Percentiles rank a stretch among this genome's conserved stretches.
Conservation (phyloP, 1,284 basidiomycete genomes). For the Sphaerobolus stellatus region DNA sequence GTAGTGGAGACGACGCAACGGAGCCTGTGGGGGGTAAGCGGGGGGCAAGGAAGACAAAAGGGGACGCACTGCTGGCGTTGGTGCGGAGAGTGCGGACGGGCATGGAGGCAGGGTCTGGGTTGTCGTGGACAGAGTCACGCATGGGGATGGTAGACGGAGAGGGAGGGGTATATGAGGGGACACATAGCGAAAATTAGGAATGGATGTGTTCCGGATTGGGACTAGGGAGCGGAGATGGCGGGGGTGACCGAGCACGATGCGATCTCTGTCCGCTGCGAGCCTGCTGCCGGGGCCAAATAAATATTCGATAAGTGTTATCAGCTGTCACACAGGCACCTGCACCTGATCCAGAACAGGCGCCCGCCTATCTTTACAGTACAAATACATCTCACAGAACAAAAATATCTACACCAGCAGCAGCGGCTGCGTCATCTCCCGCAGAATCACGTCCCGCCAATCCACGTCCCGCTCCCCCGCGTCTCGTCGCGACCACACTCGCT, state of each 20-base stretch:
- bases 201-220: too few relatives aligned
- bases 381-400: too few relatives aligned
- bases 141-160: constrained; percentile 1
- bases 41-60: too few relatives aligned
- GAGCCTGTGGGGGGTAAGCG: too few relatives aligned
- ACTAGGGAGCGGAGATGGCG: constrained; percentile 3
- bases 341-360: too few relatives aligned
- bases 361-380: too few relatives aligned
- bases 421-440: constrained; percentile 35
- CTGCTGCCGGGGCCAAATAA: too few relatives aligned
- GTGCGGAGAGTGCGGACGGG: constrained; percentile 7
- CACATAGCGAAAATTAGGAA: neutral
- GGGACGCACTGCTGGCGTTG: constrained; percentile 9
- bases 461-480: constrained; percentile 32
- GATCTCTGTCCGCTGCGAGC: too few relatives aligned
- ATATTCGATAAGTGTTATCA: too few relatives aligned
- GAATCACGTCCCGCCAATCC: constrained; percentile 60
- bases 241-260: constrained; percentile 1
- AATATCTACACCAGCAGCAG: constrained; percentile 60
- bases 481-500: constrained; percentile 54
- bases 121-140: neutral
- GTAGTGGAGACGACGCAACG: neutral
- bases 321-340: too few relatives aligned
- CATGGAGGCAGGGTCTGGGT: constrained; percentile 1
- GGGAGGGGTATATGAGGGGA: neutral